Evolutionary conservation across 106 monocot species (phyloP).

Genomic region (Dioscorea dumetorum): DNA sequence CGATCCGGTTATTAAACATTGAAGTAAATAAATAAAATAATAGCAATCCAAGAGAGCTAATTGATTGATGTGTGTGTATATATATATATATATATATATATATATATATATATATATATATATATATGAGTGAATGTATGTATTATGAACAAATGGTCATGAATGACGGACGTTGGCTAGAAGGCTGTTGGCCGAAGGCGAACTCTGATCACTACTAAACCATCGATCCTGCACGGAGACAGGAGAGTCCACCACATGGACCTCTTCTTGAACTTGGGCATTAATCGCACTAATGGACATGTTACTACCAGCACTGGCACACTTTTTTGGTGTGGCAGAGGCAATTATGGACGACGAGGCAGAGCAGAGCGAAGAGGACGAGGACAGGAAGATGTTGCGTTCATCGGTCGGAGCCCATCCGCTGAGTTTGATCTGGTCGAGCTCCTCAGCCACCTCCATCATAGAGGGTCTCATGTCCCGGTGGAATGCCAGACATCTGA

Average conservation of each 20-base stretch:
- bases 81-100: no score
- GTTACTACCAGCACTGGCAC: slow-evolving; percentile 3
- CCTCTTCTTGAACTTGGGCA: neutral
- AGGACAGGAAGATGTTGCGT: slow-evolving; percentile 19
- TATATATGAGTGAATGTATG: no score
- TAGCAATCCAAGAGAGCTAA: no score
- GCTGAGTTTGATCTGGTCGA: slow-evolving; percentile 60
- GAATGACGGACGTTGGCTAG: slow-evolving; percentile 22
- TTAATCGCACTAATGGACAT: slow-evolving; percentile 1
- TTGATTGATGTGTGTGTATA: no score
- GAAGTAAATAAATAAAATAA: no score
- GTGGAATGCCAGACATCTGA: slow-evolving; percentile 74
- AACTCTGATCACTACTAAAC: slow-evolving; percentile 56
- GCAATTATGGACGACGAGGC: slow-evolving; percentile 13
- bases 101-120: no score
- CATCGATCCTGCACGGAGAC: slow-evolving; percentile 69
- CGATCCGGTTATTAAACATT: no score
- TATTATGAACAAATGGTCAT: no score
- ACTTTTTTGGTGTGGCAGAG: slow-evolving; percentile 5
- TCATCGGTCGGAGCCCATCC: slow-evolving; percentile 33
- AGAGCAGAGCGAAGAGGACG: slow-evolving; percentile 25
- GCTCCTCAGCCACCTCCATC: slow-evolving; percentile 65
- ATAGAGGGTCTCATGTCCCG: slow-evolving; percentile 76
- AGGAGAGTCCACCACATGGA: slow-evolving; percentile 25
- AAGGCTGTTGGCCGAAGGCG: slow-evolving; percentile 52